Percentiles rank a stretch among this genome's conserved stretches.
phyloP scores from a whole-genome alignment of 2,329 filamentous ascomycete species.

The Cladosporium velox region DNA sequence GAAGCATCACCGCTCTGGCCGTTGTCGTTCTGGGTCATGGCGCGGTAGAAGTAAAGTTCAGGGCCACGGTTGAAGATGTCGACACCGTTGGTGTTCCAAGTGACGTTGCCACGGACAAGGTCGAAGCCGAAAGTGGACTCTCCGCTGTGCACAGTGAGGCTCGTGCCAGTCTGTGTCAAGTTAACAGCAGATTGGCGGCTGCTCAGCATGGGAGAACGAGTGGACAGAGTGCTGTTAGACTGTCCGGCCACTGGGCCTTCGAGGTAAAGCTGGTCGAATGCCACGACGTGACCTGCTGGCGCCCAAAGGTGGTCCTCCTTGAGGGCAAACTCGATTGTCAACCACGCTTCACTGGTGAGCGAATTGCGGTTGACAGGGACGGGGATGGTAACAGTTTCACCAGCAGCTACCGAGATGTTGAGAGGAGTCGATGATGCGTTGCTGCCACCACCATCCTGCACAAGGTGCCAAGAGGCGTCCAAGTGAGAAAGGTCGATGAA shows the following conservation, averaged over 20 bases:
- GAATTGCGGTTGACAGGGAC: constrained; percentile 21
- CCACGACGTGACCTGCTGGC: constrained; percentile 40
- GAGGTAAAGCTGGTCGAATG: constrained; percentile 30
- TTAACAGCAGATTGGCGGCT: constrained; percentile 11
- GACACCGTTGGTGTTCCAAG: constrained; percentile 30
- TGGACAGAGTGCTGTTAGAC: constrained; percentile 9
- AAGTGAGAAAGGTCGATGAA: constrained; percentile 26
- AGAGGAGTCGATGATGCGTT: constrained; percentile 1
- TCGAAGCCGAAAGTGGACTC: constrained; percentile 16
- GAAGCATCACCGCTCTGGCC: constrained; percentile 49
- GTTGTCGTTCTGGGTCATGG: constrained; percentile 67
- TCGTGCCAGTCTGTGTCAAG: constrained; percentile 14
- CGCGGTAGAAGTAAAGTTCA: constrained; percentile 57
- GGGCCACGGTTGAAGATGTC: constrained; percentile 26
- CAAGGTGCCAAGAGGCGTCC: constrained; percentile 18
- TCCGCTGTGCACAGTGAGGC: constrained; percentile 16
- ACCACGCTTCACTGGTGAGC: constrained; percentile 23
- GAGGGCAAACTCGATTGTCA: constrained; percentile 36
- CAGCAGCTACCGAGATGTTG: constrained; percentile 24
- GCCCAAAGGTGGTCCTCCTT: constrained; percentile 39
- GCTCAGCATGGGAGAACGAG: neutral
- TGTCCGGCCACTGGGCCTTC: constrained; percentile 33
- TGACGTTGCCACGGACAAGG: constrained; percentile 21
- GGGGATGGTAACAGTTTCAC: constrained; percentile 24
- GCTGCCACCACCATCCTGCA: constrained; percentile 11